Base-by-base conservation (phyloP, 805 yeast genomes). In the Hanseniaspora mollemarum region DNA sequence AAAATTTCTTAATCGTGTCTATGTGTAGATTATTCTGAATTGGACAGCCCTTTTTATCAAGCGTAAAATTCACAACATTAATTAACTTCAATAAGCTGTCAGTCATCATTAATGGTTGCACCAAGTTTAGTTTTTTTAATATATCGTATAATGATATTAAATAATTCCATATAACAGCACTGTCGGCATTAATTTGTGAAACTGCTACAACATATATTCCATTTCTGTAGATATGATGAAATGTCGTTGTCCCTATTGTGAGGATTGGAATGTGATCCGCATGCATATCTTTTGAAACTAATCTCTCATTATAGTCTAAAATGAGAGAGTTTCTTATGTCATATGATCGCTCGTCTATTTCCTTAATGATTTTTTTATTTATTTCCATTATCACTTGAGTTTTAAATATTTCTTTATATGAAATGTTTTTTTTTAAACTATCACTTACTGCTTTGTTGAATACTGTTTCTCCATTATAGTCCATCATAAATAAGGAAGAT, bases 201-300 rank as follows among this genome's bases (percentile, higher is more conserved):
- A 88, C 87, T 0, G 88, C 94, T 10, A 88, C 94, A 8, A 87
- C 59, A 83, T 94, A 92, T 15, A 90, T 58, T 46, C 73, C 69
- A 13, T 72, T 70, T 26, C 74, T 70, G 56, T 76, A 77, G 43
- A 85, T 80, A 60, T 87, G 88, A 49, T 87, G 73, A 61, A 90
- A 92, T 0, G 95, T 82, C 0, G 97, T 92, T 0, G 95, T 85
- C 1, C 97, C 97, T 40, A 92, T 67, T 0, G 97, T 92, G 40
- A 90, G 67, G 0, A 83, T 72, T 0, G 92, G 90, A 10, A 41
- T 26, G 26, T 40, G 42, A 13, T 21, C 29, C 13, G 32, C 15
- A 4, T 39, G 35, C 13, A 37, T 29, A 25, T 29, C 31, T 15
- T 37, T 22, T 7, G 15, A 9, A n/a, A 24, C 18, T 4, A 9